phyloP scores from a whole-genome alignment of 345 rosid species.

The Melastoma malabathricum region DNA sequence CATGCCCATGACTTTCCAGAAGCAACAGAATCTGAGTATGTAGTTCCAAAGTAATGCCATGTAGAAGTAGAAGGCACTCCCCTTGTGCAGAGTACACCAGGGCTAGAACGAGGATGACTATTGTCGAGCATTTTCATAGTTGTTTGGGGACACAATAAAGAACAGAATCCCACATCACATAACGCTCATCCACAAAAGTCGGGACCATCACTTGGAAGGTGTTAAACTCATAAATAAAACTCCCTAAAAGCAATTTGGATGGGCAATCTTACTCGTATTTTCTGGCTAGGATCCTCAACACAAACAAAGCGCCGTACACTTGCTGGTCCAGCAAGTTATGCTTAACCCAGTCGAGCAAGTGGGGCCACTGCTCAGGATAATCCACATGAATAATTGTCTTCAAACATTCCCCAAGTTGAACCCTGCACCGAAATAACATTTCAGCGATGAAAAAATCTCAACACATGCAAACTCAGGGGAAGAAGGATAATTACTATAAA shows the following conservation, averaged over 20 bases:
- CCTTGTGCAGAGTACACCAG: no score
- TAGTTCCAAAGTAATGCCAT: no score
- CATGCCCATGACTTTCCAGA: no score
- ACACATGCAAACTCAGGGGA: not conserved
- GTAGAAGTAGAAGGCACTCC: no score
- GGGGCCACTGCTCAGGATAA: constrained; percentile 99
- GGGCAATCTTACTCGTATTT: constrained; percentile 75
- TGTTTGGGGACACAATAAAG: no score
- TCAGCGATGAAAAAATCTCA: not conserved
- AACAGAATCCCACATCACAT: no score
- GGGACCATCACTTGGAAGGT: not conserved
- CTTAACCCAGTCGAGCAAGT: constrained; percentile 88
- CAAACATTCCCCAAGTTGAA: constrained; percentile 93
- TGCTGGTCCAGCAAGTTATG: constrained; percentile 81
- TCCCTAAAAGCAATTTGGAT: not conserved
- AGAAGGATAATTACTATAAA: not conserved
- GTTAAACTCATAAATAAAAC: not conserved
- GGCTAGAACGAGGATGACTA: no score
- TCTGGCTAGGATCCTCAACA: constrained; percentile 82
- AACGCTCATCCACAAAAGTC: no score
- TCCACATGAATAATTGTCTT: constrained; percentile 90
- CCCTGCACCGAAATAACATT: constrained; percentile 25
- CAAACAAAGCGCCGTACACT: constrained; percentile 82
- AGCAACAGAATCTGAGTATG: no score
- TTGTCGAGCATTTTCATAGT: no score